These are phyloP conservation scores for Trichoderma oligosporum DNA, from an alignment of 2,329 filamentous ascomycete genomes.

Conservation along the genomic window DNA sequence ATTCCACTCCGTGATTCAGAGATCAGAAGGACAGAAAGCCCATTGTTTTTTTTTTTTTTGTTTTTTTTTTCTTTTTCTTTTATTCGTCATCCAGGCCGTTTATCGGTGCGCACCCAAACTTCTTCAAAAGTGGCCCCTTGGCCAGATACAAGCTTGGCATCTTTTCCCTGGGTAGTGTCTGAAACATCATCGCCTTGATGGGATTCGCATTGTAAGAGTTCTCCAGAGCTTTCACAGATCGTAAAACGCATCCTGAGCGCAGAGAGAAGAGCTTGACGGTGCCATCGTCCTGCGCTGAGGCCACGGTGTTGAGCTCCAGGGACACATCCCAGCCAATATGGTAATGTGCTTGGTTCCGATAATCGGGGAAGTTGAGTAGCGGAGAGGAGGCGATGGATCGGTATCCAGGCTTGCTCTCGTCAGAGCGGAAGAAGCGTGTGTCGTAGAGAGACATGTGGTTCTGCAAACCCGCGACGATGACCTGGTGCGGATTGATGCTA, in stretches of 20 bases:
- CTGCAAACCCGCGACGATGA: slow-evolving; percentile 51
- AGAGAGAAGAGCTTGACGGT: slow-evolving; percentile 49
- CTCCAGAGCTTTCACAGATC: slow-evolving; percentile 25
- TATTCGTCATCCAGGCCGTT: not conserved
- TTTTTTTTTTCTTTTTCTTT: too few relatives aligned
- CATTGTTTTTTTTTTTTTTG: too few relatives aligned
- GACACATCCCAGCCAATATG: slow-evolving; percentile 52
- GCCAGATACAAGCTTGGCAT: slow-evolving; percentile 48
- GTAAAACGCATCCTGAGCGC: slow-evolving; percentile 40
- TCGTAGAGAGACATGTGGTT: slow-evolving; percentile 55
- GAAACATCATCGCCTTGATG: slow-evolving; percentile 44
- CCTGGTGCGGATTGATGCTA: slow-evolving; percentile 45
- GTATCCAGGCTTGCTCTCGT: not conserved
- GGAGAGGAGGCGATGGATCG: slow-evolving; percentile 31
- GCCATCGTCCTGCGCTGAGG: slow-evolving; percentile 51
- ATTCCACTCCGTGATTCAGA: too few relatives aligned
- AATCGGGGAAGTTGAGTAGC: slow-evolving; percentile 47
- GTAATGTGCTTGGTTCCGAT: slow-evolving; percentile 47
- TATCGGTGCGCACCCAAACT: slow-evolving; percentile 37
- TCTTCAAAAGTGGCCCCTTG: slow-evolving; percentile 35
- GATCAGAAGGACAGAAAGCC: too few relatives aligned
- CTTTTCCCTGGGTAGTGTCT: slow-evolving; percentile 42
- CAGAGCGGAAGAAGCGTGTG: slow-evolving; percentile 40
- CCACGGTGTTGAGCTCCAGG: slow-evolving; percentile 45
- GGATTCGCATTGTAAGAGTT: slow-evolving; percentile 29